Base-by-base conservation (phyloP, 1,284 basidiomycete genomes). In the Cystobasidium pallidum region DNA sequence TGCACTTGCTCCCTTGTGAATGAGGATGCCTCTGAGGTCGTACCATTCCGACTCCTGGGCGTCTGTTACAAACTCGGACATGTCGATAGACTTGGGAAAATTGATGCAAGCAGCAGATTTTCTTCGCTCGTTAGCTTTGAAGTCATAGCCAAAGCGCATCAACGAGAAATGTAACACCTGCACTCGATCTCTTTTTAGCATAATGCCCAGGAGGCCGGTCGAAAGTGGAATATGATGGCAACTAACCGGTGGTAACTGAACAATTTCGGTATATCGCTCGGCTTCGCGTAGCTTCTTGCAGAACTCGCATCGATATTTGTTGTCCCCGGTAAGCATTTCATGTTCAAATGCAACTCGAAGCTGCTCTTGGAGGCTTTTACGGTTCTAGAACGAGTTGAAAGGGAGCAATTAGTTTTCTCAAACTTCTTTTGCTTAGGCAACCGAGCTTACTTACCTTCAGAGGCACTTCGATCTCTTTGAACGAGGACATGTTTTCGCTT, bases 91-190 rank as follows among this genome's bases (percentile, higher is more conserved):
- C 30, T 83, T 83, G 0, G 92, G 92, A 80, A 92, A 95, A 13
- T 84, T 82, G 59, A 95, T 87, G 11, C 83, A 81, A 74, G 90
- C 86, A 79, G 92, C 92, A 70, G 87, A 89, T 39, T 72, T 74
- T 34, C 47, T 74, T 73, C 92, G 86, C 77, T 89, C 86, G 83
- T 88, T 86, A 1, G 87, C 86, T 21, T 85, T 80, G n/a, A 89
- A 76, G 80, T 94, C 91, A 78, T 89, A 96, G 30, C 91, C 87
- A 80, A 96, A 96, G 21, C 94, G 89, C 66, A 94, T 85, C 55
- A 96, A 82, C 17, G 91, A 92, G 77, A 96, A 89, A 80, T 96
- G 91, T 0, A 96, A 84, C 2, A 83, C 79, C 79, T 80, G 70
- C 17, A 15, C 2, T 17, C 0, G 0, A 1, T n/a, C n/a, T n/a